A percentile compares a stretch with the other conserved stretches of the same genome.
Evolutionary conservation across 2,329 filamentous ascomycete species (phyloP).

Genomic region (Gaeumannomyces tritici): DNA sequence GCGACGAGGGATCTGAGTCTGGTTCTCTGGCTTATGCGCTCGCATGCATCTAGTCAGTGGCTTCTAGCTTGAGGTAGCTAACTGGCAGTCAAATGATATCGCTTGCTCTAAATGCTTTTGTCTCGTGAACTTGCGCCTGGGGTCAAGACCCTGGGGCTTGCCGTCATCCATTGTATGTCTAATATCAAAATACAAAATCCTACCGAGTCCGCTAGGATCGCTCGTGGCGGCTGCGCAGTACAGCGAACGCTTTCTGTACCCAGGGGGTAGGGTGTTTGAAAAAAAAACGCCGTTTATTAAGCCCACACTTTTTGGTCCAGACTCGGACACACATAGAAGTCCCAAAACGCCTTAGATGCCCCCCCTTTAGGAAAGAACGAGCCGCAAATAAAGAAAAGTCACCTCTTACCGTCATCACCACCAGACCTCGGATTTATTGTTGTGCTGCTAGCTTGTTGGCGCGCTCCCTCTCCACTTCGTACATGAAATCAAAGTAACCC

Average conservation of each 20-base stretch:
- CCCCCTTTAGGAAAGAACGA: neutral
- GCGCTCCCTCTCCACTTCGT: constrained; percentile 90
- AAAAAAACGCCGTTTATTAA: neutral
- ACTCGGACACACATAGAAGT: neutral
- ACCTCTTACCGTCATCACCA: neutral
- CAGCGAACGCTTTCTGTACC: neutral
- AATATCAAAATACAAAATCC: neutral
- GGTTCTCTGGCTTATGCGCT: neutral
- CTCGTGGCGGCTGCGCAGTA: neutral
- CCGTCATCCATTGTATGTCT: neutral
- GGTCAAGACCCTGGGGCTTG: neutral
- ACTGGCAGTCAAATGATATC: neutral
- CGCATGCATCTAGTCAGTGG: neutral
- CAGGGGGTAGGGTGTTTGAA: neutral
- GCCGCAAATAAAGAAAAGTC: neutral
- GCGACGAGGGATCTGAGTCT: neutral
- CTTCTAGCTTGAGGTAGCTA: neutral
- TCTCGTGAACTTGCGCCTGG: neutral
- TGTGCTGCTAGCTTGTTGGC: constrained; percentile 29
- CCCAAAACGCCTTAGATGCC: neutral
- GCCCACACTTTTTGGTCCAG: neutral
- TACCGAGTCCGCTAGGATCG: neutral
- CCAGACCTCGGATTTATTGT: neutral
- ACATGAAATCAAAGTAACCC: constrained; percentile 96
- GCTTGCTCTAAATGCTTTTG: neutral